Percentiles rank a stretch among this genome's conserved stretches.
Conservation (phyloP, 2,329 filamentous ascomycete genomes). For the Aspergillus pseudoviridinutans region DNA sequence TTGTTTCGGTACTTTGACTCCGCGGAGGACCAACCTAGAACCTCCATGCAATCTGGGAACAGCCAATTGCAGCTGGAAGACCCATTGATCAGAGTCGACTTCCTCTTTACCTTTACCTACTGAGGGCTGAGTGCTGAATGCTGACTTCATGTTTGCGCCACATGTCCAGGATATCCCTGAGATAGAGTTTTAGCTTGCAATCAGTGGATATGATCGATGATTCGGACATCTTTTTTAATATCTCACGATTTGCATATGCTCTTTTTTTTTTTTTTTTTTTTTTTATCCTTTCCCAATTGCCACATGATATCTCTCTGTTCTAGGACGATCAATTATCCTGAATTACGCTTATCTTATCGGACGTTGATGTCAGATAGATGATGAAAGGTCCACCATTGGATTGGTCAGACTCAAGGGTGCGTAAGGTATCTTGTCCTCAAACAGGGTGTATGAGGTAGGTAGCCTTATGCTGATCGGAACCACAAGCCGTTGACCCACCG, state of each 20-base stretch:
- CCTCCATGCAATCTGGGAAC: not conserved
- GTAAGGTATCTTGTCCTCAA: no score
- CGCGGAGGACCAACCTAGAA: not conserved
- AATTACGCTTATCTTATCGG: not conserved
- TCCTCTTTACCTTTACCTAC: not conserved
- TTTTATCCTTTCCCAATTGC: no score
- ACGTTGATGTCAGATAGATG: not conserved
- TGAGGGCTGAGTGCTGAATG: not conserved
- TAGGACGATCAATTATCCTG: no score
- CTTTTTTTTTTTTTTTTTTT: no score
- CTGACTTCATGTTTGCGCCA: conserved; percentile 15
- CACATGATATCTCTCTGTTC: not conserved
- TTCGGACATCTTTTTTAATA: not conserved
- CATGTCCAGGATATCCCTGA: not conserved
- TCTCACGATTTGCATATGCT: not conserved
- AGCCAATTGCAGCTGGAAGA: not conserved
- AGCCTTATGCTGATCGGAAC: not conserved
- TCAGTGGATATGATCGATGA: not conserved
- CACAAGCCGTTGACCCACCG: not conserved
- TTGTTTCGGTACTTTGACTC: no score
- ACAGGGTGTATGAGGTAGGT: not conserved
- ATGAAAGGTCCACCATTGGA: not conserved
- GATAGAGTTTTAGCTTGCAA: not conserved
- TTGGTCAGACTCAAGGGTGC: not conserved
- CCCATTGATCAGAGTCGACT: not conserved